Evolutionary conservation across 2,329 filamentous ascomycete genomes (phyloP).

Genomic region (Clonostachys chloroleuca): DNA sequence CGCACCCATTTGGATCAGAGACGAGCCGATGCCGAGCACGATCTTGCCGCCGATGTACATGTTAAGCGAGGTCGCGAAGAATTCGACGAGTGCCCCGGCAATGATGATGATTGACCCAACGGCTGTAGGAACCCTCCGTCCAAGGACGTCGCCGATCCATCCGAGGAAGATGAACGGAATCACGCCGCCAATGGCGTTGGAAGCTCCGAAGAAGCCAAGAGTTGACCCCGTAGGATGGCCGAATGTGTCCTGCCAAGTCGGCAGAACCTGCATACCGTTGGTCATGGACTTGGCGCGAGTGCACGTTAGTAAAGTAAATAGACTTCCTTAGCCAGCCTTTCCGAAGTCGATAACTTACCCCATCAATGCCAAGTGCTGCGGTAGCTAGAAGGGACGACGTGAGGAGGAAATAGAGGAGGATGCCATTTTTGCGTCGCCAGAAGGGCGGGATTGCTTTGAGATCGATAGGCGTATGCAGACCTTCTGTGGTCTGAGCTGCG

Average conservation of each 20-base stretch:
- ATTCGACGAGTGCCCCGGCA: slow-evolving; percentile 25
- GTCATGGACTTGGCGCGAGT: slow-evolving; percentile 23
- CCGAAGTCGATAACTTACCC: slow-evolving; percentile 16
- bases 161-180: slow-evolving; percentile 26
- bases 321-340: background rate
- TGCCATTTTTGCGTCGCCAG: slow-evolving; percentile 31
- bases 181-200: slow-evolving; percentile 31
- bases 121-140: slow-evolving; percentile 24
- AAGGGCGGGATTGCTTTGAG: slow-evolving; percentile 21
- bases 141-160: slow-evolving; percentile 26
- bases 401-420: slow-evolving; percentile 34
- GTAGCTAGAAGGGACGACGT: slow-evolving; percentile 35
- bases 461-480: slow-evolving; percentile 21
- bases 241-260: slow-evolving; percentile 28
- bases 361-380: slow-evolving; percentile 33
- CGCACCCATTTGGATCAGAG: slow-evolving; percentile 32
- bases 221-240: slow-evolving; percentile 27
- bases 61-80: slow-evolving; percentile 23
- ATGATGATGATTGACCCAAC: slow-evolving; percentile 32
- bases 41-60: slow-evolving; percentile 32
- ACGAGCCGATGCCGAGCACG: slow-evolving; percentile 26
- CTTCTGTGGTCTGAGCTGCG: slow-evolving; percentile 20
- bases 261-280: slow-evolving; percentile 31
- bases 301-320: background rate
- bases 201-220: slow-evolving; percentile 31